phyloP scores from a whole-genome alignment of 495 filamentous ascomycete species.

The Aspergillus cristatus region DNA sequence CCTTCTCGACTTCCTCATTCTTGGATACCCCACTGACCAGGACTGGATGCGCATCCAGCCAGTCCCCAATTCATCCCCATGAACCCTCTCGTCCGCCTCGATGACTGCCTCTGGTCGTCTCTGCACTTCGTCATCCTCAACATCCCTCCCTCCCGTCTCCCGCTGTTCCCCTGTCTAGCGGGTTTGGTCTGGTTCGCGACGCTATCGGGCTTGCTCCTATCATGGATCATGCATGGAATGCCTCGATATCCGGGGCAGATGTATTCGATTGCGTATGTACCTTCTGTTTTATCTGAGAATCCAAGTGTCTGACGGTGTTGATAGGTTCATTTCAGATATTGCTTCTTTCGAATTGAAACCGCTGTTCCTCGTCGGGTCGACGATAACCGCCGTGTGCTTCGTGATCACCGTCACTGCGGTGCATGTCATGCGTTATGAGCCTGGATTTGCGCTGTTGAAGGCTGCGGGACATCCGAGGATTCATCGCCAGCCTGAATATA shows the following conservation, averaged over 20 bases:
- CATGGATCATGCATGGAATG: constrained; percentile 14
- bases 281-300: neutral
- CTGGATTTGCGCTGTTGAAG: constrained; percentile 11
- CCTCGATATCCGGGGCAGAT: constrained; percentile 13
- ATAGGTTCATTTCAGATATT: constrained; percentile 16
- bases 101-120: constrained; percentile 11
- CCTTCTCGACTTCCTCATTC: too few species aligned
- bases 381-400: constrained; percentile 14
- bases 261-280: constrained; percentile 10
- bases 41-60: too few species aligned
- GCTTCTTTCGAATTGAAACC: constrained; percentile 16
- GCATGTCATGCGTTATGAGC: constrained; percentile 17
- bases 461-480: too few species aligned
- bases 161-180: constrained; percentile 12
- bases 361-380: constrained; percentile 14
- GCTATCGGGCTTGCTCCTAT: constrained; percentile 9
- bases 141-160: constrained; percentile 10
- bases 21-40: too few species aligned
- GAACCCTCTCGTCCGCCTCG: constrained; percentile 6
- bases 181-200: constrained; percentile 16
- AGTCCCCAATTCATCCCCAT: neutral
- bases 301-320: neutral
- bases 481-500: neutral
- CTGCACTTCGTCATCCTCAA: constrained; percentile 15
- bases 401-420: constrained; percentile 13